Percentiles rank a stretch among this genome's conserved stretches.
phyloP scores from a whole-genome alignment of 1,139 yeast species.

The Scheffersomyces illinoinensis region DNA sequence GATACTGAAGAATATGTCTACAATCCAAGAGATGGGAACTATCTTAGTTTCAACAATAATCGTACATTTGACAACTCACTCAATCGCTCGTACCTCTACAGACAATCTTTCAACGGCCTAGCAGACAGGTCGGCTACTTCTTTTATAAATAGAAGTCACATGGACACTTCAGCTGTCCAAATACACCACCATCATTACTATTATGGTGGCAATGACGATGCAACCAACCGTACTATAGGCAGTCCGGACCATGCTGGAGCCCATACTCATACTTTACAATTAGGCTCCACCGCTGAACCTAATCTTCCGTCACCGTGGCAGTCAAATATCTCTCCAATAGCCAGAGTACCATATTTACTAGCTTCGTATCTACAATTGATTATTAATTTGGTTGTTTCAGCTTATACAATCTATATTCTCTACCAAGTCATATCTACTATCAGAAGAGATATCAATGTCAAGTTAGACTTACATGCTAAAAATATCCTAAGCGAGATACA shows the following conservation, averaged over 20 bases:
- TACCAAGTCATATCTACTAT: constrained; percentile 48
- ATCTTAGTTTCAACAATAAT: constrained; percentile 4
- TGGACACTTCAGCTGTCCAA: constrained; percentile 18
- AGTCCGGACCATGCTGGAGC: neutral
- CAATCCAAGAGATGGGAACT: constrained; percentile 20
- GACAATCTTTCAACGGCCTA: constrained; percentile 6
- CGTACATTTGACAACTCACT: constrained; percentile 10
- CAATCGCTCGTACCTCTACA: constrained; percentile 11
- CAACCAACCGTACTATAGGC: neutral
- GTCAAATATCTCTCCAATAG: constrained; percentile 35
- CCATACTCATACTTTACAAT: constrained; percentile 1
- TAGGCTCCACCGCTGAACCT: constrained; percentile 4
- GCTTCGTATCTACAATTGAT: constrained; percentile 60
- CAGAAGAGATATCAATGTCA: constrained; percentile 51
- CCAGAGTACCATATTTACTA: constrained; percentile 48
- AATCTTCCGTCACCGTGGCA: constrained; percentile 55
- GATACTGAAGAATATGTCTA: constrained; percentile 21
- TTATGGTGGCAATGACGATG: constrained; percentile 6
- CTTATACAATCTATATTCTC: constrained; percentile 43
- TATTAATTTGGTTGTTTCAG: constrained; percentile 46
- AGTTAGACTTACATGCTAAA: constrained; percentile 42
- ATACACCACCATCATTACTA: constrained; percentile 51
- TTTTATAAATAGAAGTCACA: neutral
- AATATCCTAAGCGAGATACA: constrained; percentile 41
- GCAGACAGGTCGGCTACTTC: neutral